Evolutionary conservation across 208 protist genomes (phyloP).

Genomic region (Wallacemonas rigidus): DNA sequence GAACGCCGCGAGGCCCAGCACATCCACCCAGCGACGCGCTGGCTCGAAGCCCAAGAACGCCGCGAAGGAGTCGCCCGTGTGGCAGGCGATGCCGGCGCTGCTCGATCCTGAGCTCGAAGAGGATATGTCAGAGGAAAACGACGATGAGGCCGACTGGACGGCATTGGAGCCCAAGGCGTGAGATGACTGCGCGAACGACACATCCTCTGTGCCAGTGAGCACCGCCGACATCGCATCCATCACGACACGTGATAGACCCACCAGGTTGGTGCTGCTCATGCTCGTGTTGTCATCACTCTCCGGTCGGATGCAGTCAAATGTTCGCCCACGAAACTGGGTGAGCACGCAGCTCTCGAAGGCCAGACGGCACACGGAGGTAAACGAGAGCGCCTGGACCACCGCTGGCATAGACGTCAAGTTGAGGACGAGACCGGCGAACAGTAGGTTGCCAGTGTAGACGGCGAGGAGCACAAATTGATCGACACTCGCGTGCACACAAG

Average conservation of each 20-base stretch:
- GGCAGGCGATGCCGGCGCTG: constrained; percentile 23
- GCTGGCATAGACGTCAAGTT: constrained; percentile 59
- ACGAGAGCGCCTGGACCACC: constrained; percentile 39
- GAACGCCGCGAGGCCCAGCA: constrained; percentile 38
- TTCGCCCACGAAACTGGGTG: constrained; percentile 43
- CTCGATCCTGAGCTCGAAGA: background rate
- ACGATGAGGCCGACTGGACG: no score
- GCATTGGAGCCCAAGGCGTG: no score
- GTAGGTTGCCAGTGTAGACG: constrained; percentile 59
- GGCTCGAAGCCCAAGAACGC: constrained; percentile 52
- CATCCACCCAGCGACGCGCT: constrained; percentile 46
- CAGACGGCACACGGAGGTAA: constrained; percentile 48
- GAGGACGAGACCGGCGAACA: constrained; percentile 61
- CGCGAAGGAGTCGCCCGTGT: constrained; percentile 58
- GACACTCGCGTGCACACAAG: constrained; percentile 22
- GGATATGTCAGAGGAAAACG: background rate
- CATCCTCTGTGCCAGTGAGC: no score
- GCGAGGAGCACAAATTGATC: constrained; percentile 45
- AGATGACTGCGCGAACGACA: no score
- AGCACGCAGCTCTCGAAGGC: constrained; percentile 61
- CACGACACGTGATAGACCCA: no score
- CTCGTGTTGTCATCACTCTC: background rate
- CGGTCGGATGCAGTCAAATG: constrained; percentile 43
- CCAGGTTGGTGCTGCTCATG: background rate
- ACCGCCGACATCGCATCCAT: no score